These are phyloP conservation scores for Mycena leptocephala DNA, from an alignment of 768 basidiomycete genomes.

Conservation along the genomic window DNA sequence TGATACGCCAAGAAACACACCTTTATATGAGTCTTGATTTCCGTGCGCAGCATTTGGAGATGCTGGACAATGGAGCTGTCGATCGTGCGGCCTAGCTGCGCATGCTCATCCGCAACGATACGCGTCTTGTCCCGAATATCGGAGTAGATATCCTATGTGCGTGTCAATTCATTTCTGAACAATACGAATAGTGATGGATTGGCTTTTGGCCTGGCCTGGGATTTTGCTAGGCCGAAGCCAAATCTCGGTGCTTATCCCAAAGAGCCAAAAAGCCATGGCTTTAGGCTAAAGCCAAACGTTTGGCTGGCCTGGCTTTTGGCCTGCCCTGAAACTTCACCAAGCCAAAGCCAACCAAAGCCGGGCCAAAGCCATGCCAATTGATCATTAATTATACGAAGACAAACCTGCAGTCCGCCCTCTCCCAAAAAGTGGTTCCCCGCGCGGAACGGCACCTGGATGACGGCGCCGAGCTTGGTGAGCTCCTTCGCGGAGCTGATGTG, in stretches of 20 bases:
- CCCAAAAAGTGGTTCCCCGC: constrained; percentile 98
- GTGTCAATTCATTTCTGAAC: constrained; percentile 11
- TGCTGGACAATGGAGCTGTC: too few relatives aligned
- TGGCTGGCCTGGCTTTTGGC: not conserved
- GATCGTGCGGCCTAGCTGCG: too few relatives aligned
- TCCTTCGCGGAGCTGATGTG: constrained; percentile 96
- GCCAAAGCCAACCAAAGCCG: not conserved
- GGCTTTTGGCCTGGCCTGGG: constrained; percentile 15
- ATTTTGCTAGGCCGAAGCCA: not conserved
- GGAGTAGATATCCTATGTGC: constrained; percentile 1
- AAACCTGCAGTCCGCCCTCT: constrained; percentile 90
- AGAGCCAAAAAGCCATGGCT: not conserved
- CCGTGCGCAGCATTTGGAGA: too few relatives aligned
- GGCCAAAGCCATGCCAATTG: not conserved
- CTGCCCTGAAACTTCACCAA: not conserved
- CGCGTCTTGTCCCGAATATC: too few relatives aligned
- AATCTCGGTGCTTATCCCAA: not conserved
- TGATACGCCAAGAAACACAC: not conserved
- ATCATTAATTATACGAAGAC: not conserved
- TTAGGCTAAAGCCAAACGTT: not conserved
- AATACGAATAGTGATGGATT: constrained; percentile 18
- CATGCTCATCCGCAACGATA: too few relatives aligned
- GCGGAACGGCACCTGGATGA: constrained; percentile 97
- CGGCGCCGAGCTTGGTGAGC: constrained; percentile 92
- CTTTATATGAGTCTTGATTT: too few relatives aligned